Percentiles rank a stretch among this genome's conserved stretches.
phyloP scores from a whole-genome alignment of 441 rosid species.

The Pelargonium cotyledonis region DNA sequence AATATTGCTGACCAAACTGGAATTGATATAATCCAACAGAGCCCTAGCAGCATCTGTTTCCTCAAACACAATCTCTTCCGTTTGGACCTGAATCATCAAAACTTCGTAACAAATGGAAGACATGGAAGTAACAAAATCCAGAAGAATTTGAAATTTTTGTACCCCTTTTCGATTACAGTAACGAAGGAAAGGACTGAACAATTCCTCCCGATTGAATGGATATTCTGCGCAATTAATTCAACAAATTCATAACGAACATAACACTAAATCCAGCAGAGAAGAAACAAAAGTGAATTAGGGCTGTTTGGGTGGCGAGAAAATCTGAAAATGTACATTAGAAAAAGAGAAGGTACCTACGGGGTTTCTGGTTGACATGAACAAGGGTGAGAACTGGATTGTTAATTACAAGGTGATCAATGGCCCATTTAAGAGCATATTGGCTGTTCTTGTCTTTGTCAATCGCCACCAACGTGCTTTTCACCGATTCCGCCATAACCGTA shows the following conservation, averaged over 20 bases:
- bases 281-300: background rate
- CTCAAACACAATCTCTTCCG: slow-evolving; percentile 57
- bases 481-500: background rate
- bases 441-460: slow-evolving; percentile 78
- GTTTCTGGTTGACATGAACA: slow-evolving; percentile 34
- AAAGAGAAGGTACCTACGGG: slow-evolving; percentile 61
- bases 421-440: slow-evolving; percentile 80
- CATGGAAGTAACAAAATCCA: background rate
- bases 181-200: slow-evolving; percentile 47
- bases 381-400: slow-evolving; percentile 38
- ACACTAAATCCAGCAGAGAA: background rate
- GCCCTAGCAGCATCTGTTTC: slow-evolving; percentile 59
- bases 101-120: background rate
- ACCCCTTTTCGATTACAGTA: slow-evolving; percentile 68
- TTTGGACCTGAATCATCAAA: slow-evolving; percentile 35
- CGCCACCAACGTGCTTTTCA: slow-evolving; percentile 55
- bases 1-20: slow-evolving; percentile 45
- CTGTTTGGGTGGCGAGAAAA: background rate
- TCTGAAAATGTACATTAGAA: background rate
- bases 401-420: slow-evolving; percentile 50
- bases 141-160: background rate
- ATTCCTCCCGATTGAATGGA: slow-evolving; percentile 28
- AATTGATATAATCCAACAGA: slow-evolving; percentile 47
- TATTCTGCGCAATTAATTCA: slow-evolving; percentile 20
- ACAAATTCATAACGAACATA: background rate